These are phyloP conservation scores for Ustilago shanxiensis DNA, from an alignment of 1,284 basidiomycete species.

Conservation along the genomic window DNA sequence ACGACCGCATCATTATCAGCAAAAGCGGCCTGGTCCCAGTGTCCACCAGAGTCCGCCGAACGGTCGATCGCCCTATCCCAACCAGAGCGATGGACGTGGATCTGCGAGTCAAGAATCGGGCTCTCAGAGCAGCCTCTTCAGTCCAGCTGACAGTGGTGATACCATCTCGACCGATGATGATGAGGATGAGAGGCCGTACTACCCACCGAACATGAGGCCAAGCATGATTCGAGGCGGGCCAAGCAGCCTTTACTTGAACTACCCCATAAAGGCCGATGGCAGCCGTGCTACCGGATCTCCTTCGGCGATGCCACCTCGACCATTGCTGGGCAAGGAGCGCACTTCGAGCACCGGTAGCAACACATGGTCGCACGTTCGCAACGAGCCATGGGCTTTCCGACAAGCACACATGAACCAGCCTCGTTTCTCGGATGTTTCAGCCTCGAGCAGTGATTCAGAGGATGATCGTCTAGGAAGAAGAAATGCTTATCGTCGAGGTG, in stretches of 20 bases:
- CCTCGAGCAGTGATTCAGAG: constrained; percentile 47
- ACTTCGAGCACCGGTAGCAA: constrained; percentile 38
- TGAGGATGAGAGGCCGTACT: constrained; percentile 57
- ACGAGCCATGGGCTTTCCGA: constrained; percentile 47
- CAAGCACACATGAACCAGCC: constrained; percentile 45
- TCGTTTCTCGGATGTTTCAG: constrained; percentile 47
- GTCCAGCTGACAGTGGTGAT: constrained; percentile 52
- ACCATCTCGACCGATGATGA: constrained; percentile 60
- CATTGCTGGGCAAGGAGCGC: constrained; percentile 34
- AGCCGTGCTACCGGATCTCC: constrained; percentile 29
- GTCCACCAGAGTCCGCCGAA: constrained; percentile 29
- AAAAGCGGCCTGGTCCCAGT: constrained; percentile 38
- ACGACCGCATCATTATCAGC: constrained; percentile 50
- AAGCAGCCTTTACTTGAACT: constrained; percentile 52
- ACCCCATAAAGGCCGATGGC: constrained; percentile 27
- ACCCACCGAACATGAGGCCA: constrained; percentile 48
- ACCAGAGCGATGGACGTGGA: constrained; percentile 31
- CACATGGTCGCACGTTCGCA: constrained; percentile 46
- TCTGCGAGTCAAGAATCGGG: constrained; percentile 43
- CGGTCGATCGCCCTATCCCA: constrained; percentile 32
- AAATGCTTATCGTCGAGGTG: constrained; percentile 18
- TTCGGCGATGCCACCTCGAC: constrained; percentile 16
- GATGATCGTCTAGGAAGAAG: constrained; percentile 35
- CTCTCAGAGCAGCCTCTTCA: constrained; percentile 54
- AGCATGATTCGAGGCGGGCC: constrained; percentile 55